These are phyloP conservation scores for Kwoniella mangroviensis DNA, from an alignment of 768 basidiomycete species.

Conservation along the genomic window DNA sequence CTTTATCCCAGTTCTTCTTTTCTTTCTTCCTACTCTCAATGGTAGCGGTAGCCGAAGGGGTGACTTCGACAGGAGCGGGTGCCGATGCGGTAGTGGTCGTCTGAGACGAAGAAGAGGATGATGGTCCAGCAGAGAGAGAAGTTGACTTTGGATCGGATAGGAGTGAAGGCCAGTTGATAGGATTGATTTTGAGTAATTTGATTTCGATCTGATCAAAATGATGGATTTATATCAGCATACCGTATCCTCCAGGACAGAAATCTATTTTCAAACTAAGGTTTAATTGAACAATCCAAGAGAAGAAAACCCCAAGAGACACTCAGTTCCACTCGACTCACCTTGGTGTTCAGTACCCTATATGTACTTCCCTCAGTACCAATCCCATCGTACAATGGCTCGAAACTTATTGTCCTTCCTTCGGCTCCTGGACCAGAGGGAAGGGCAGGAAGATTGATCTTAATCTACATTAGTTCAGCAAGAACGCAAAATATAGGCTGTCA, in stretches of 20 bases:
- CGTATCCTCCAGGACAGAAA: too few species aligned
- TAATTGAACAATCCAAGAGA: too few species aligned
- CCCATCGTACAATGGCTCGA: conserved; percentile 81
- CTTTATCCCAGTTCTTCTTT: conserved; percentile 87
- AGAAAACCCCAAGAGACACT: too few species aligned
- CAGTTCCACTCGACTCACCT: conserved; percentile 56
- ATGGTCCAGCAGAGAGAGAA: background rate
- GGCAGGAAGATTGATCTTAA: conserved; percentile 1
- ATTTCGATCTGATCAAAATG: conserved; percentile 67
- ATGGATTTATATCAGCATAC: background rate
- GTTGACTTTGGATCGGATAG: conserved; percentile 8
- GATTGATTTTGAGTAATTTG: conserved; percentile 69
- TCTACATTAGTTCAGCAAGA: background rate
- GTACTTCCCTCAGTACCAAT: conserved; percentile 70
- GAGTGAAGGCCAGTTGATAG: conserved; percentile 68
- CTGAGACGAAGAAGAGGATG: background rate
- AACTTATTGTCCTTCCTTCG: conserved; percentile 66
- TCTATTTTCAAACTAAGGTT: too few species aligned
- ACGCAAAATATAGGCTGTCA: too few species aligned
- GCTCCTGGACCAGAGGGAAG: conserved; percentile 3
- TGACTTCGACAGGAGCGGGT: too few species aligned
- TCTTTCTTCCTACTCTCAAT: conserved; percentile 55
- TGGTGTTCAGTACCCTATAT: conserved; percentile 78
- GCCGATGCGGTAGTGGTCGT: too few species aligned
- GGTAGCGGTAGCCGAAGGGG: background rate